Conservation (phyloP, 2,329 filamentous ascomycete species). For the Colletotrichum endophyticum region DNA sequence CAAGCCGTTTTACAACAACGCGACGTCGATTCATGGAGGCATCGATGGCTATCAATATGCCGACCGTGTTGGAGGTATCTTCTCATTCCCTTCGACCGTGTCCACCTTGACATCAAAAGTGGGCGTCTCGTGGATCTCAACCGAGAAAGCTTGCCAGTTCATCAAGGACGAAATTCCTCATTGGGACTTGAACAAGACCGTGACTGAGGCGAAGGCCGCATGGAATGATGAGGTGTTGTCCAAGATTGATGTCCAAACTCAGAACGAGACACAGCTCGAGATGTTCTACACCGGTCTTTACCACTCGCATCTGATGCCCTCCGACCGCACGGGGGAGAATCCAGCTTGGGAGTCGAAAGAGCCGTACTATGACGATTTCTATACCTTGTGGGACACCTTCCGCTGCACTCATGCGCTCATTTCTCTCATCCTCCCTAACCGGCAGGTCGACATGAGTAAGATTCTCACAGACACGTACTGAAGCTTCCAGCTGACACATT, state of each 20-base stretch:
- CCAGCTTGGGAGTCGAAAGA: conserved; percentile 58
- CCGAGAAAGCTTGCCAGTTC: conserved; percentile 53
- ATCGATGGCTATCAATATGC: conserved; percentile 55
- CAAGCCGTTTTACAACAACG: conserved; percentile 51
- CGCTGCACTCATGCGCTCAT: conserved; percentile 58
- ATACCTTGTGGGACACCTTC: conserved; percentile 62
- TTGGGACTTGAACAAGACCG: conserved; percentile 44
- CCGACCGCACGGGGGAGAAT: conserved; percentile 64
- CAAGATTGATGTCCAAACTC: conserved; percentile 41
- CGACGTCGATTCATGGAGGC: conserved; percentile 56
- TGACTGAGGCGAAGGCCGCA: conserved; percentile 41
- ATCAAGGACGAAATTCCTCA: conserved; percentile 47
- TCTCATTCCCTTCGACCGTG: conserved; percentile 44
- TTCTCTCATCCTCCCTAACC: conserved; percentile 56
- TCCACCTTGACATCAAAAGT: conserved; percentile 51
- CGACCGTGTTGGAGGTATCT: conserved; percentile 56
- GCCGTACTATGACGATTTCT: conserved; percentile 65
- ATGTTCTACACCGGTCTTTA: conserved; percentile 65
- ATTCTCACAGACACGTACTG: neutral
- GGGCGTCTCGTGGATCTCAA: conserved; percentile 54
- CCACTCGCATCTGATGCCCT: conserved; percentile 66
- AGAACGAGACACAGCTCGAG: conserved; percentile 51
- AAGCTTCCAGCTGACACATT: neutral
- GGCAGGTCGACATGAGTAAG: conserved; percentile 53
- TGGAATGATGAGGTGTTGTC: conserved; percentile 53